These are phyloP conservation scores for Penicillium sclerotiorum DNA, from an alignment of 2,329 filamentous ascomycete genomes.

Conservation along the genomic window DNA sequence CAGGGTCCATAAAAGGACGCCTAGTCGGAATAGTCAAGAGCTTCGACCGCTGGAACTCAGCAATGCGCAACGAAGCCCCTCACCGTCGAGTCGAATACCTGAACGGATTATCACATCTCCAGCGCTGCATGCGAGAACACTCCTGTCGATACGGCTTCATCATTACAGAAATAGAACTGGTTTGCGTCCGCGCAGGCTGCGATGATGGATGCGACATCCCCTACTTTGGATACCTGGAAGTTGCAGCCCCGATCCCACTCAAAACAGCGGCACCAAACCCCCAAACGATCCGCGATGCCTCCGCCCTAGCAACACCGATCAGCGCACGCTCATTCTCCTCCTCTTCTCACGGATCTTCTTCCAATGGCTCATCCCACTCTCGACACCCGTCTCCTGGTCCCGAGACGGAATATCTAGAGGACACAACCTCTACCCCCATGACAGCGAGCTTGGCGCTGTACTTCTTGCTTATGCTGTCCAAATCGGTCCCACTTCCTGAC, in stretches of 20 bases:
- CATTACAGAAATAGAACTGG: constrained; percentile 91
- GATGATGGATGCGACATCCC: constrained; percentile 64
- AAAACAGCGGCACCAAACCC: constrained; percentile 41
- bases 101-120: constrained; percentile 79
- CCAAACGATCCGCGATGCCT: constrained; percentile 17
- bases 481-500: constrained; percentile 60
- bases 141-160: constrained; percentile 94
- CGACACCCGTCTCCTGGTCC: constrained; percentile 5
- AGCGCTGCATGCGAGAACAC: constrained; percentile 91
- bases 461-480: constrained; percentile 67
- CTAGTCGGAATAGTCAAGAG: constrained; percentile 85
- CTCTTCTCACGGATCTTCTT: constrained; percentile 20
- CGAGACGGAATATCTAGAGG: constrained; percentile 18
- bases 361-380: constrained; percentile 16
- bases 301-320: constrained; percentile 34
- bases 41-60: constrained; percentile 93
- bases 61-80: constrained; percentile 84
- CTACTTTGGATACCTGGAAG: constrained; percentile 86
- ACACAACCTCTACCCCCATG: constrained; percentile 41
- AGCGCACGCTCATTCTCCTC: constrained; percentile 32
- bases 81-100: constrained; percentile 88
- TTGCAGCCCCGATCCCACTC: constrained; percentile 61
- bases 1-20: constrained; percentile 59
- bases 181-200: constrained; percentile 79
- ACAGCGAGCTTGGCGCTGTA: constrained; percentile 64